Percentiles rank a stretch among this genome's conserved stretches.
These are phyloP conservation scores for Tolypocladium nubicola DNA, from an alignment of 2,329 filamentous ascomycete species.

Conservation along the genomic window DNA sequence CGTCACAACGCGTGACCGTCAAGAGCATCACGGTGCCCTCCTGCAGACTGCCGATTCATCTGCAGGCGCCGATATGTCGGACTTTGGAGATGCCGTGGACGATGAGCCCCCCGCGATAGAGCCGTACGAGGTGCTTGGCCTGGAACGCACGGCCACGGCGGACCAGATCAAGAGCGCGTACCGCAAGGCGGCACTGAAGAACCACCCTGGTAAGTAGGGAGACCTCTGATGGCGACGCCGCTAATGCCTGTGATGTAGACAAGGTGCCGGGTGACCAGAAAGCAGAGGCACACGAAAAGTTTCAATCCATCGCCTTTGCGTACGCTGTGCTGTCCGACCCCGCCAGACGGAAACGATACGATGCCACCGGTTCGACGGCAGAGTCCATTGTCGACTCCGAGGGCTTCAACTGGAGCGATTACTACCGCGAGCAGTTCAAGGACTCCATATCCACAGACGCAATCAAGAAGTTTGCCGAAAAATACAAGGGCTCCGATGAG, in stretches of 20 bases:
- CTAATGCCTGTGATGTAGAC: constrained; percentile 39
- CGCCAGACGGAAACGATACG: constrained; percentile 72
- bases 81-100: constrained; percentile 40
- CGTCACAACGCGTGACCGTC: constrained; percentile 8
- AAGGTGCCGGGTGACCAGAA: constrained; percentile 63
- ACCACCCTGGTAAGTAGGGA: constrained; percentile 61
- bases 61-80: constrained; percentile 27
- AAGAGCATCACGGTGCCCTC: constrained; percentile 1
- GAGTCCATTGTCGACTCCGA: constrained; percentile 69
- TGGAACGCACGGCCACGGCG: constrained; percentile 60
- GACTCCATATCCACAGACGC: constrained; percentile 64
- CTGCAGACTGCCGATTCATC: constrained; percentile 3
- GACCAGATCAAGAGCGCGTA: constrained; percentile 85
- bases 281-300: constrained; percentile 63
- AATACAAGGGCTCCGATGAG: constrained; percentile 81
- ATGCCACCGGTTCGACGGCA: constrained; percentile 78
- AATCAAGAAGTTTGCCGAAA: constrained; percentile 63
- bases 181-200: constrained; percentile 76
- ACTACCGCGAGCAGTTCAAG: constrained; percentile 75
- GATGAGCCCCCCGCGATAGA: constrained; percentile 53
- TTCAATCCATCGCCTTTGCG: constrained; percentile 87
- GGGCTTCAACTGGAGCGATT: constrained; percentile 83
- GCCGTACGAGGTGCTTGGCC: constrained; percentile 70
- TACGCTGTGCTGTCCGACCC: constrained; percentile 87
- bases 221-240: background rate